Conservation (phyloP, 306 rosid genomes). For the Lathyrus tuberosus region DNA sequence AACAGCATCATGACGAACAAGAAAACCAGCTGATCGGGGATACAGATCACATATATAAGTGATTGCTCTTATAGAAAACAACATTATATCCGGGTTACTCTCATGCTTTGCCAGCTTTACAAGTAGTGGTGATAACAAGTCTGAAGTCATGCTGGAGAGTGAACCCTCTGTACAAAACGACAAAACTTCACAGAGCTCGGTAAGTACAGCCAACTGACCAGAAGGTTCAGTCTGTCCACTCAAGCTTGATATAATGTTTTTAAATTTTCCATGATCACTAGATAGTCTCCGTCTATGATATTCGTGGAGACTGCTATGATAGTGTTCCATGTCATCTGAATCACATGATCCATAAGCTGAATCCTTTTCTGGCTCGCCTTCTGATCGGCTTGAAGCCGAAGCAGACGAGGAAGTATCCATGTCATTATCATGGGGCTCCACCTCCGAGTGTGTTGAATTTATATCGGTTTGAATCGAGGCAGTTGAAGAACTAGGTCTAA, state of each 20-base stretch:
- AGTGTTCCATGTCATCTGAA: slow-evolving; percentile 84
- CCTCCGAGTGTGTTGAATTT: slow-evolving; percentile 49
- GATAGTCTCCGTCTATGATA: slow-evolving; percentile 74
- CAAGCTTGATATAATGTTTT: slow-evolving; percentile 66
- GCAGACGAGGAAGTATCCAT: slow-evolving; percentile 94
- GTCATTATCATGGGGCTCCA: slow-evolving; percentile 71
- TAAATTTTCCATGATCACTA: slow-evolving; percentile 82
- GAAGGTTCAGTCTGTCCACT: slow-evolving; percentile 73
- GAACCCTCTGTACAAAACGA: slow-evolving; percentile 92
- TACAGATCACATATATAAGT: slow-evolving; percentile 86
- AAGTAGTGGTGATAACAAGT: slow-evolving; percentile 71
- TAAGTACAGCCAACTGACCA: slow-evolving; percentile 65
- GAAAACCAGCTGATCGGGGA: slow-evolving; percentile 78
- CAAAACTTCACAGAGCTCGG: slow-evolving; percentile 85
- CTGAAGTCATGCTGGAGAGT: slow-evolving; percentile 73
- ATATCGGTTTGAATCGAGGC: slow-evolving; percentile 63
- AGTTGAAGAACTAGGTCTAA: slow-evolving; percentile 83
- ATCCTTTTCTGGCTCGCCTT: slow-evolving; percentile 85
- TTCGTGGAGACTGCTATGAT: slow-evolving; percentile 61
- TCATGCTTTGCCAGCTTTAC: slow-evolving; percentile 77
- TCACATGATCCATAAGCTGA: slow-evolving; percentile 92
- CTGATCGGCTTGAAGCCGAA: slow-evolving; percentile 81
- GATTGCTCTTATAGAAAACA: slow-evolving; percentile 89
- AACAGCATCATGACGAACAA: slow-evolving; percentile 87
- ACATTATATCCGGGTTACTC: slow-evolving; percentile 68